These are phyloP conservation scores for Colletotrichum neosansevieriae DNA, from an alignment of 2,329 filamentous ascomycete genomes.

Conservation along the genomic window DNA sequence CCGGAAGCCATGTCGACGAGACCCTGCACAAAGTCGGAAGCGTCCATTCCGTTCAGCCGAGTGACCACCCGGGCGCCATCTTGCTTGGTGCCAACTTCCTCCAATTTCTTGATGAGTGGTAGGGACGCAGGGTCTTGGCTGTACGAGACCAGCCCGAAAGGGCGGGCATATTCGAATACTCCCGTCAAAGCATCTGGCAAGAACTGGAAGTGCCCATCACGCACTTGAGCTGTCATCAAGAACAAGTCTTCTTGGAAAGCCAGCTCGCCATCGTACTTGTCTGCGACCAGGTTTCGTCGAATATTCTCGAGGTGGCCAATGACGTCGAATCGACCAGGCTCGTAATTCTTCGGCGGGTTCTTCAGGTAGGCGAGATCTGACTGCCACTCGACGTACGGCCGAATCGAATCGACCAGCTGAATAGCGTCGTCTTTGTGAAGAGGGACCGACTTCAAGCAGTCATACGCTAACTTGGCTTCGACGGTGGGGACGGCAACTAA, in stretches of 20 bases:
- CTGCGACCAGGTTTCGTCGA: constrained; percentile 47
- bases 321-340: constrained; percentile 56
- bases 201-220: constrained; percentile 57
- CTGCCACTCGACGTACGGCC: constrained; percentile 60
- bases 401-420: constrained; percentile 51
- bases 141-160: constrained; percentile 54
- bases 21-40: constrained; percentile 42
- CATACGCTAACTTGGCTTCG: constrained; percentile 49
- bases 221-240: constrained; percentile 51
- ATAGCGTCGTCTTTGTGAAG: constrained; percentile 49
- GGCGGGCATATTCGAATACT: constrained; percentile 52
- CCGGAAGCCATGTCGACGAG: constrained; percentile 37
- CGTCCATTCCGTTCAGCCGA: constrained; percentile 45
- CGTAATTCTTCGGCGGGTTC: constrained; percentile 63
- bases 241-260: constrained; percentile 57
- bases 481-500: constrained; percentile 46
- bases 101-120: constrained; percentile 61
- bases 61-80: constrained; percentile 40
- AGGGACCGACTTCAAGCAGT: constrained; percentile 54
- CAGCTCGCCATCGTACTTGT: constrained; percentile 54
- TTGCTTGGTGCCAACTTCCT: constrained; percentile 48
- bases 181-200: constrained; percentile 54
- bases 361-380: constrained; percentile 60
- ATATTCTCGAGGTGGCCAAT: constrained; percentile 50
- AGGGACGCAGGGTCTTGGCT: constrained; percentile 50